Conservation (phyloP, 345 rosid genomes). For the Populus deltoides region DNA sequence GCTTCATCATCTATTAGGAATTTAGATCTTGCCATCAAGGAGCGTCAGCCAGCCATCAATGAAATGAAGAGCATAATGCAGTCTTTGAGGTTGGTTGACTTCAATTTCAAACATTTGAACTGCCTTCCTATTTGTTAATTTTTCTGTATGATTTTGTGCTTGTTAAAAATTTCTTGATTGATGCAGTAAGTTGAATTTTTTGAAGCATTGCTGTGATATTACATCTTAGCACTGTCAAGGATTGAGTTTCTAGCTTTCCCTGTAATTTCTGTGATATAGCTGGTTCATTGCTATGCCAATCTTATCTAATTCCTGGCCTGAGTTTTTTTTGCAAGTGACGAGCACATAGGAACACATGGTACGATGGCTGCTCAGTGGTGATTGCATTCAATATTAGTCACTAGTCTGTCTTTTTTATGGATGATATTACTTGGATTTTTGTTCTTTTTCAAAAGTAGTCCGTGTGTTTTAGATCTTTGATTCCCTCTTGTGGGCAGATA, state of each 20-base stretch:
- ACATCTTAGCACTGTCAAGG: neutral
- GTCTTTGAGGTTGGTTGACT: conserved; percentile 73
- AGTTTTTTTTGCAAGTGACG: neutral
- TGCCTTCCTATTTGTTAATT: neutral
- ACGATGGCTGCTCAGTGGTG: neutral
- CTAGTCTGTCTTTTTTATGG: neutral
- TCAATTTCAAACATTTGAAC: conserved; percentile 2
- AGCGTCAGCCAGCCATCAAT: conserved; percentile 54
- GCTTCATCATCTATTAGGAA: conserved; percentile 47
- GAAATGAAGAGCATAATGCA: conserved; percentile 95
- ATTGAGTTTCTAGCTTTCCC: neutral
- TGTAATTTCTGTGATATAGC: neutral
- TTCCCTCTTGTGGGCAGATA: neutral
- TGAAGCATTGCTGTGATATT: neutral
- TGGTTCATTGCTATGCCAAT: neutral
- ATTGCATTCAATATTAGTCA: neutral
- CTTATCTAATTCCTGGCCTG: neutral
- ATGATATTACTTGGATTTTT: neutral
- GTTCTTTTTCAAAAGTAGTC: neutral
- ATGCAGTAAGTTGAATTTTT: neutral
- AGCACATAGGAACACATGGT: neutral
- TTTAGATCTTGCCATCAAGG: conserved; percentile 62
- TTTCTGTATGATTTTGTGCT: neutral
- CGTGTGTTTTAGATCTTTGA: neutral
- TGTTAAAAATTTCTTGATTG: neutral